These are phyloP conservation scores for Eutrema yunnanense DNA, from an alignment of 345 rosid species.

Conservation along the genomic window DNA sequence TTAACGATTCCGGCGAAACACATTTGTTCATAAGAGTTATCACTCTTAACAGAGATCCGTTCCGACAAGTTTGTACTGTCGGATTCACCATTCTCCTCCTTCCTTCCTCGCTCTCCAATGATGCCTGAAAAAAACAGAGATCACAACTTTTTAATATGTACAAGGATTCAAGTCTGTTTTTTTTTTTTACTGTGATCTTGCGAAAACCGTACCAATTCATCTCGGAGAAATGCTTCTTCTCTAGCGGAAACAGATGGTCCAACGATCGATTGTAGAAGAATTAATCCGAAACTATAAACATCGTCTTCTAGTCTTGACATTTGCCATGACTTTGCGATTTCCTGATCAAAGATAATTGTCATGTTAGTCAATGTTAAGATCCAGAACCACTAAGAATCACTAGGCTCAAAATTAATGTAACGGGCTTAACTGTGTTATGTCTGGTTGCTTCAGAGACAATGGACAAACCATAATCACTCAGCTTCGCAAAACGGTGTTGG, in stretches of 20 bases:
- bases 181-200: not conserved
- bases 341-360: conserved; percentile 1
- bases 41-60: conserved; percentile 65
- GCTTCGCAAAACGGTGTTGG: conserved; percentile 56
- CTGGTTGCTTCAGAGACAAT: conserved; percentile 52
- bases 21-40: conserved; percentile 77
- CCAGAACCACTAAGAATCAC: not conserved
- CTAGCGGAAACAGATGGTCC: conserved; percentile 66
- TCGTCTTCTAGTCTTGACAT: conserved; percentile 68
- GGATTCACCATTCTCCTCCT: conserved; percentile 78
- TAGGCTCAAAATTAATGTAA: not conserved
- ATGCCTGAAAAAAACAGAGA: conserved; percentile 39
- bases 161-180: not conserved
- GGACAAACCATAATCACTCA: conserved; percentile 75
- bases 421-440: conserved; percentile 32
- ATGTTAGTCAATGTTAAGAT: not conserved
- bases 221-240: conserved; percentile 79
- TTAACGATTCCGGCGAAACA: conserved; percentile 59
- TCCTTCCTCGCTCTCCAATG: conserved; percentile 88
- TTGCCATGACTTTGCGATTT: conserved; percentile 48
- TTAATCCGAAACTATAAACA: conserved; percentile 88
- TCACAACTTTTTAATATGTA: not conserved
- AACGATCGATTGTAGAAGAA: conserved; percentile 89
- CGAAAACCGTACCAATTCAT: conserved; percentile 54
- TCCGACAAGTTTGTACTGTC: conserved; percentile 60